A percentile compares a stretch with the other conserved stretches of the same genome.
phyloP scores from a whole-genome alignment of 306 rosid species.

The Acacia melanoxylon region DNA sequence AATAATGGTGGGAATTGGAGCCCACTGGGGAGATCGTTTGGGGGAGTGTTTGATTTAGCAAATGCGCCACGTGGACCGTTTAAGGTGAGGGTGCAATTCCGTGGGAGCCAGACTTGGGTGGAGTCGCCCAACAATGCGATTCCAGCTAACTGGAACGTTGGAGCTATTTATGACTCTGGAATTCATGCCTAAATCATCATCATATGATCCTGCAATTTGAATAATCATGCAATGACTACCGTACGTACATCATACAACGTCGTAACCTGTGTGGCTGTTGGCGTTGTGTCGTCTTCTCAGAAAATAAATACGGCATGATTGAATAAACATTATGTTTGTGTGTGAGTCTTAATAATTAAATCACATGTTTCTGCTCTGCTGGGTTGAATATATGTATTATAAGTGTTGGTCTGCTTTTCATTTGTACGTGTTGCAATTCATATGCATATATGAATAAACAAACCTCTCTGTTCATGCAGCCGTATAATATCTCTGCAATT shows the following conservation, averaged over 20 bases:
- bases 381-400: not conserved
- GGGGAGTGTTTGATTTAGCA: conserved; percentile 65
- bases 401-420: not conserved
- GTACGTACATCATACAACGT: not conserved
- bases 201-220: not conserved
- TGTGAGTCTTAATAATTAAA: not conserved
- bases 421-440: not conserved
- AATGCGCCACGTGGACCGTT: conserved; percentile 58
- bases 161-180: conserved; percentile 57
- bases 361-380: not conserved
- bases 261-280: not conserved
- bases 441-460: not conserved
- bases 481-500: no score
- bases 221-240: not conserved
- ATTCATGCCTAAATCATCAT: conserved; percentile 31
- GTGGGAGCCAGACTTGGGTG: conserved; percentile 54
- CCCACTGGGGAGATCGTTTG: conserved; percentile 59
- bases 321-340: not conserved
- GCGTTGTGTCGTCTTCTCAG: not conserved
- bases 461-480: not conserved
- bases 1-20: conserved; percentile 52
- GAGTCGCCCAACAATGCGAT: conserved; percentile 46
- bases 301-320: not conserved
- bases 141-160: conserved; percentile 69
- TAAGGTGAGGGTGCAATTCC: conserved; percentile 59